Percentiles rank a stretch among this genome's conserved stretches.
Evolutionary conservation across 768 basidiomycete genomes (phyloP).

Genomic region (Lentinula detonsa): DNA sequence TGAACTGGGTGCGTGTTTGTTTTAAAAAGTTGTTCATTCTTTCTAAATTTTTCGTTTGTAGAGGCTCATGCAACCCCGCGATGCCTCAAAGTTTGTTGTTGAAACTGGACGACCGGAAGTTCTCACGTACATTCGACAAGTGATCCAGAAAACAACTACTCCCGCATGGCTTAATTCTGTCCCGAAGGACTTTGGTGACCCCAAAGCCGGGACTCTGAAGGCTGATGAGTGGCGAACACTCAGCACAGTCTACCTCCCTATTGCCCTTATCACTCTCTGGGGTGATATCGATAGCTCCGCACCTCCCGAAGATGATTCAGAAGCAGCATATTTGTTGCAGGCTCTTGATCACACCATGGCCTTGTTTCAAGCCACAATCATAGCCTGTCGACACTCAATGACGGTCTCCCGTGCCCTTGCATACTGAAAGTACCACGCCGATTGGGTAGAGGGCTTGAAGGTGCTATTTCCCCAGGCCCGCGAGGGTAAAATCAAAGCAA

Average conservation of each 20-base stretch:
- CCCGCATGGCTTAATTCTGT: slow-evolving; percentile 22
- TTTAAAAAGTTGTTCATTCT: not conserved
- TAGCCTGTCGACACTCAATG: slow-evolving; percentile 13
- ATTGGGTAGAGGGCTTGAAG: slow-evolving; percentile 10
- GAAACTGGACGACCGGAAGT: not conserved
- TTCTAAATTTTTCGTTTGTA: not conserved
- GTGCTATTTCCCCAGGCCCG: slow-evolving; percentile 11
- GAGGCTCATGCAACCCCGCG: not conserved
- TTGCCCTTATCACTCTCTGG: slow-evolving; percentile 27
- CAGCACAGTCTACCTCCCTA: slow-evolving; percentile 23
- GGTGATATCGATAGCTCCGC: slow-evolving; percentile 7
- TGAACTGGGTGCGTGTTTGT: not conserved
- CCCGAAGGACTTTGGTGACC: slow-evolving; percentile 20
- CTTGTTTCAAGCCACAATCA: slow-evolving; percentile 14
- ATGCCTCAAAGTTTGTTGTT: not conserved
- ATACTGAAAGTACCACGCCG: slow-evolving; percentile 5
- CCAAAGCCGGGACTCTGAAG: slow-evolving; percentile 25
- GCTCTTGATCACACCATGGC: slow-evolving; percentile 19
- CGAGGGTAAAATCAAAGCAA: slow-evolving; percentile 10
- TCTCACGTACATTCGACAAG: slow-evolving; percentile 13
- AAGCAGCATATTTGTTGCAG: not conserved
- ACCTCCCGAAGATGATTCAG: not conserved
- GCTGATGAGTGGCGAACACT: slow-evolving; percentile 29
- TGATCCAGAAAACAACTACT: slow-evolving; percentile 15
- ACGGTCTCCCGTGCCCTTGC: not conserved